Conservation (phyloP, 805 yeast species). For the Dipodascus albidus region DNA sequence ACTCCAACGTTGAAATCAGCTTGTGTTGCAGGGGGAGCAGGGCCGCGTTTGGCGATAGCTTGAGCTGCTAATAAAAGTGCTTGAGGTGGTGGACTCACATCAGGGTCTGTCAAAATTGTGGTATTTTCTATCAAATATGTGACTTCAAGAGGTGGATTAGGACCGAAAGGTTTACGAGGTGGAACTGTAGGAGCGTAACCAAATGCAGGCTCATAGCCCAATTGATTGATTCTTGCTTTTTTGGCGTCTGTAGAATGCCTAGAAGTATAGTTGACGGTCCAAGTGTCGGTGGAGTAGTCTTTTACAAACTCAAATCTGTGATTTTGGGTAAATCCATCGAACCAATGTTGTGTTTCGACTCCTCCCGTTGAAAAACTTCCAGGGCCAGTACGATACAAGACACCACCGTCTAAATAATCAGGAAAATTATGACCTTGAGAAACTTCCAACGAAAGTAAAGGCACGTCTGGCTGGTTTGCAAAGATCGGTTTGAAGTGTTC, state of each 20-base stretch:
- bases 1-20: constrained; percentile 1
- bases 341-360: constrained; percentile 1
- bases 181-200: neutral
- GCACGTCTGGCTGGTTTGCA: neutral
- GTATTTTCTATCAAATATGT: neutral
- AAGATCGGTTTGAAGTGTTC: neutral
- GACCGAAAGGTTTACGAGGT: neutral
- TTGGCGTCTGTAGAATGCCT: neutral
- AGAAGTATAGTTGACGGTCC: neutral
- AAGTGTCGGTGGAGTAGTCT: neutral
- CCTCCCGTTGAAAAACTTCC: neutral
- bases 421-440: neutral
- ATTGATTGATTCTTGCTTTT: neutral
- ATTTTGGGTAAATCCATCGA: constrained; percentile 2
- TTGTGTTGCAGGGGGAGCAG: neutral
- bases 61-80: neutral
- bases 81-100: neutral
- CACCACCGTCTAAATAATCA: neutral
- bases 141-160: neutral
- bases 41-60: neutral
- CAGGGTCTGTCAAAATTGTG: neutral
- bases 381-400: constrained; percentile 1
- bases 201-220: neutral
- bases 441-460: neutral
- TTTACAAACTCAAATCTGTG: neutral